phyloP scores from a whole-genome alignment of 139 green algal genomes.

The Coccomyxa sp. region DNA sequence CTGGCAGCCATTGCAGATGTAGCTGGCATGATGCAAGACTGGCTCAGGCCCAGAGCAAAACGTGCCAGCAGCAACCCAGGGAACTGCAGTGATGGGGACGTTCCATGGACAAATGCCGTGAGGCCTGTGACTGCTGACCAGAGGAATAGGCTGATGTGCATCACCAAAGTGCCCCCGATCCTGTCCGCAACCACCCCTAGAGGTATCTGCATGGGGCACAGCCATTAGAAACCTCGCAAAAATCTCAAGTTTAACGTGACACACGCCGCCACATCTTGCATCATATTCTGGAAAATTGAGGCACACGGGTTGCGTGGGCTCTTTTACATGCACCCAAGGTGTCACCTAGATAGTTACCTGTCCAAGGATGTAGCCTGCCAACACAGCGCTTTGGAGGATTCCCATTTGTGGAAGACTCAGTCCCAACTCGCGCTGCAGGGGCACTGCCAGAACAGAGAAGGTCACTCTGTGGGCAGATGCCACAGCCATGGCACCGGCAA shows the following conservation, averaged over 20 bases:
- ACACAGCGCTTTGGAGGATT: slow-evolving; percentile 45
- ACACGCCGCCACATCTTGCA: slow-evolving; percentile 11
- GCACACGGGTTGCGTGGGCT: background rate
- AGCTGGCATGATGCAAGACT: slow-evolving; percentile 57
- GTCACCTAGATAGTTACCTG: slow-evolving; percentile 28
- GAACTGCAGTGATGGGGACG: slow-evolving; percentile 1
- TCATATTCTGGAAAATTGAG: background rate
- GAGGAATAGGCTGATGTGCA: slow-evolving; percentile 40
- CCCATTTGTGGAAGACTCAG: slow-evolving; percentile 41
- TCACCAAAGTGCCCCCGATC: slow-evolving; percentile 27
- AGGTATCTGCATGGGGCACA: slow-evolving; percentile 33
- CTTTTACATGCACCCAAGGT: background rate
- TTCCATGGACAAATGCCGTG: slow-evolving; percentile 19
- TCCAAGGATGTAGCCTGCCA: slow-evolving; percentile 59
- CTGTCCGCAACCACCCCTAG: slow-evolving; percentile 32
- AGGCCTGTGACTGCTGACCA: slow-evolving; percentile 31
- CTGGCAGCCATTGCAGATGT: slow-evolving; percentile 43
- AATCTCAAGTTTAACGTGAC: background rate
- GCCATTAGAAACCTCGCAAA: background rate
- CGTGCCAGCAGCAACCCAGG: slow-evolving; percentile 28
- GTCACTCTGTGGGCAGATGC: slow-evolving; percentile 25
- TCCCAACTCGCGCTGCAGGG: slow-evolving; percentile 26
- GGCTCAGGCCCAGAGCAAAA: slow-evolving; percentile 43
- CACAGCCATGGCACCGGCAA: slow-evolving; percentile 21
- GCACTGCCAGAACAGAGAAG: slow-evolving; percentile 29